Conservation (phyloP, 306 rosid genomes). For the Abrus pulchellus region DNA sequence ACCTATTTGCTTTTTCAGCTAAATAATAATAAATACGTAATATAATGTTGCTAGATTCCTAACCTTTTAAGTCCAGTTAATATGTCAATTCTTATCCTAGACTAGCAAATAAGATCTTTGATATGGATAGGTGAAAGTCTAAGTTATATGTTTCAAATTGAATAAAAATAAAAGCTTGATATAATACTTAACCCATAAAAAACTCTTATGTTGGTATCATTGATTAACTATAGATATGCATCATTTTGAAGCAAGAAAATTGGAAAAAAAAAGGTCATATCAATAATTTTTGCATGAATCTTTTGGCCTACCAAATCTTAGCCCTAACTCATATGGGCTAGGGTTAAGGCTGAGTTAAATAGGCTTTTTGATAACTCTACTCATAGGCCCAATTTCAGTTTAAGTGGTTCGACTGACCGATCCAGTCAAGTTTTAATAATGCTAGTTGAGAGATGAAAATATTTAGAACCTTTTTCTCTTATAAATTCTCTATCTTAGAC, state of each 20-base stretch:
- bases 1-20: background rate
- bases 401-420: too few species aligned
- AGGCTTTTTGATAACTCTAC: too few species aligned
- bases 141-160: background rate
- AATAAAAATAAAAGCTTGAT: background rate
- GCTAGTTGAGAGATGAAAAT: too few species aligned
- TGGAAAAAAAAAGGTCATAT: background rate
- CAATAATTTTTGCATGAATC: too few species aligned
- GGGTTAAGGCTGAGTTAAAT: too few species aligned
- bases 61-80: background rate
- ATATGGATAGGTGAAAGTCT: background rate
- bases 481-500: too few species aligned
- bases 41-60: background rate
- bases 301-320: too few species aligned
- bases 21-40: conserved; percentile 22
- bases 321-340: too few species aligned
- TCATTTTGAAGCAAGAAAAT: background rate
- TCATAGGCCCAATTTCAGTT: too few species aligned
- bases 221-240: background rate
- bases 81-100: background rate
- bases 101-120: conserved; percentile 11
- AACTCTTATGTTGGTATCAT: background rate
- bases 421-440: too few species aligned
- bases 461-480: too few species aligned
- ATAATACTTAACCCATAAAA: background rate